phyloP scores from a whole-genome alignment of 305 asterid species.

The Euphrasia arctica region DNA sequence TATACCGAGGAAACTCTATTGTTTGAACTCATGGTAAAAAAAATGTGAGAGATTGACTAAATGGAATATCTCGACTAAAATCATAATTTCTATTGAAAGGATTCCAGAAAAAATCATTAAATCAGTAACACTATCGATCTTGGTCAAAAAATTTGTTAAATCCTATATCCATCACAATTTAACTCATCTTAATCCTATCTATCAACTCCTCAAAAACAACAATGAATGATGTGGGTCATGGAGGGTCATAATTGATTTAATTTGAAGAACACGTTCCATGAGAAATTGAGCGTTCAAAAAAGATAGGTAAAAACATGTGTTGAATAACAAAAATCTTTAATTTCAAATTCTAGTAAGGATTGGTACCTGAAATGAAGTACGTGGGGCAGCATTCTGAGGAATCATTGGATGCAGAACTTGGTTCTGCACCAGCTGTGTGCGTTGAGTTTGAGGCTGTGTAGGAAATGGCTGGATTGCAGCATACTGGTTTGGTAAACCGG shows the following conservation, averaged over 20 bases:
- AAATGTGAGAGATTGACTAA: not conserved
- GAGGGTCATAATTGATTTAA: conserved; percentile 13
- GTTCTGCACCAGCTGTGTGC: conserved; percentile 45
- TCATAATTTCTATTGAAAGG: no score
- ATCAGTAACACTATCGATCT: not conserved
- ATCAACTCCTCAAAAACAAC: conserved; percentile 1
- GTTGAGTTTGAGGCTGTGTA: conserved; percentile 51
- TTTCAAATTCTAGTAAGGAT: conserved; percentile 23
- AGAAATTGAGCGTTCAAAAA: conserved; percentile 2
- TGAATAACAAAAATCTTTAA: not conserved
- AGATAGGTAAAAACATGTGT: conserved; percentile 5
- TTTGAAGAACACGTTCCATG: conserved; percentile 13
- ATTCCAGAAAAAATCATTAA: not conserved
- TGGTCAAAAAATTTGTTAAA: not conserved
- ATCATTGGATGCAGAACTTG: conserved; percentile 45
- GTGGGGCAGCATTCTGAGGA: conserved; percentile 32
- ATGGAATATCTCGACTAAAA: no score
- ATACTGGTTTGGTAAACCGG: conserved; percentile 43
- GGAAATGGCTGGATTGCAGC: conserved; percentile 38
- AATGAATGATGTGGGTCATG: not conserved
- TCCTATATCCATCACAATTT: conserved; percentile 8
- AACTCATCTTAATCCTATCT: conserved; percentile 9
- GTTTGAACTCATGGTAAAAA: not conserved
- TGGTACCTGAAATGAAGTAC: conserved; percentile 53
- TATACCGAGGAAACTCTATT: not conserved